Conservation (phyloP, 352 stramenopile species). For the Phytophthora crassamura region DNA sequence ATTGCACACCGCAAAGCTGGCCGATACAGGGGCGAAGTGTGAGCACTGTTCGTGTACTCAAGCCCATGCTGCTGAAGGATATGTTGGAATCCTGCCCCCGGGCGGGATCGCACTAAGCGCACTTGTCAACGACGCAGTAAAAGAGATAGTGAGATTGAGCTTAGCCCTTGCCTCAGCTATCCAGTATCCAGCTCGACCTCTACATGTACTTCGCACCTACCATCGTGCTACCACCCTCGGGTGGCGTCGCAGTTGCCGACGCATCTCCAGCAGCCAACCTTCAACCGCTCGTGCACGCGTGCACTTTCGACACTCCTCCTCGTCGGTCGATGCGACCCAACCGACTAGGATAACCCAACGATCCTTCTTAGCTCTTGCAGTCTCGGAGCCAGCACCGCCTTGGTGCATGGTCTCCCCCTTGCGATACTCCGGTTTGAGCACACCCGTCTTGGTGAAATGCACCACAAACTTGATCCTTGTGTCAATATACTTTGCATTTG, state of each 20-base stretch:
- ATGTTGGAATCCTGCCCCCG: background rate
- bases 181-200: background rate
- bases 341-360: no score
- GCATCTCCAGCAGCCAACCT: background rate
- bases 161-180: background rate
- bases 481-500: slow-evolving; percentile 27
- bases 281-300: background rate
- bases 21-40: no score
- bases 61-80: no score
- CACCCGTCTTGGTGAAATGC: background rate
- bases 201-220: background rate
- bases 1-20: no score
- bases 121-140: no score
- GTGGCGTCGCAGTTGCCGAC: background rate
- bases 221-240: background rate
- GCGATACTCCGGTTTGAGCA: slow-evolving; percentile 11
- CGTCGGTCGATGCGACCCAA: no score
- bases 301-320: slow-evolving; percentile 9
- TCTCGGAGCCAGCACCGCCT: slow-evolving; percentile 5
- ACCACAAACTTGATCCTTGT: slow-evolving; percentile 23
- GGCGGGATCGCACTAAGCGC: no score
- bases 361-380: no score
- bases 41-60: no score
- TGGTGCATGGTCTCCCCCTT: slow-evolving; percentile 17
- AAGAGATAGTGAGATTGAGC: background rate